Percentiles rank a stretch among this genome's conserved stretches.
Evolutionary conservation across 2,329 filamentous ascomycete genomes (phyloP).

Genomic region (Penicillium aurantiogriseum): DNA sequence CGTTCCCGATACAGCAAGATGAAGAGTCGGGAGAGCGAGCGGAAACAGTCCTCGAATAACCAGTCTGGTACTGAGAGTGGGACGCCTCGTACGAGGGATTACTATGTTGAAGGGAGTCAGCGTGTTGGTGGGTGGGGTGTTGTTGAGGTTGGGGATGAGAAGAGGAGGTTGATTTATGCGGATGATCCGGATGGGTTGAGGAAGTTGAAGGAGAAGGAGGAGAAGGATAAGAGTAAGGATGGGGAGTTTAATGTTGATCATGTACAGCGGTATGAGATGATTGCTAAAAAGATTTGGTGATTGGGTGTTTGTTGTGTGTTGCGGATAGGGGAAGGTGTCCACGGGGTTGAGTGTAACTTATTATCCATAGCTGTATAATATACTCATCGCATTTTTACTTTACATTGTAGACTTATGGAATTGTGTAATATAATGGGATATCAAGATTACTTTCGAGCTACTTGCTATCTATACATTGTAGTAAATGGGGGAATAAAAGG

Average conservation of each 20-base stretch:
- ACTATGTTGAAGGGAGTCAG: slow-evolving; percentile 68
- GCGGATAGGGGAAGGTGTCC: neutral
- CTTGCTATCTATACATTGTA: neutral
- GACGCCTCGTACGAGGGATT: slow-evolving; percentile 41
- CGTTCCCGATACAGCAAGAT: slow-evolving; percentile 76
- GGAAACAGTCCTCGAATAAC: neutral
- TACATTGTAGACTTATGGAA: neutral
- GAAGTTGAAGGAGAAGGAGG: slow-evolving; percentile 62
- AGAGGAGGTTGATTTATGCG: slow-evolving; percentile 78
- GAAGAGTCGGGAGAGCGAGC: slow-evolving; percentile 62
- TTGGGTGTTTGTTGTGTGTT: neutral
- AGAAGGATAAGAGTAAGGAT: slow-evolving; percentile 60
- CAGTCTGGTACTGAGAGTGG: slow-evolving; percentile 1
- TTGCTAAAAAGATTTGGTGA: slow-evolving; percentile 94
- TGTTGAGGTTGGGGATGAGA: slow-evolving; percentile 85
- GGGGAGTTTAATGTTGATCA: slow-evolving; percentile 58
- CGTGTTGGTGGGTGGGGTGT: slow-evolving; percentile 78
- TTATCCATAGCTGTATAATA: neutral
- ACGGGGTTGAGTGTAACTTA: neutral
- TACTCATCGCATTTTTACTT: neutral
- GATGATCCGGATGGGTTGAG: slow-evolving; percentile 73
- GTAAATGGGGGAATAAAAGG: neutral
- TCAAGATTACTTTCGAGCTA: neutral
- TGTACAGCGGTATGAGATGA: slow-evolving; percentile 86
- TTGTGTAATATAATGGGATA: neutral